phyloP scores from a whole-genome alignment of 1,284 basidiomycete species.

The Cutaneotrichosporon daszewskae region DNA sequence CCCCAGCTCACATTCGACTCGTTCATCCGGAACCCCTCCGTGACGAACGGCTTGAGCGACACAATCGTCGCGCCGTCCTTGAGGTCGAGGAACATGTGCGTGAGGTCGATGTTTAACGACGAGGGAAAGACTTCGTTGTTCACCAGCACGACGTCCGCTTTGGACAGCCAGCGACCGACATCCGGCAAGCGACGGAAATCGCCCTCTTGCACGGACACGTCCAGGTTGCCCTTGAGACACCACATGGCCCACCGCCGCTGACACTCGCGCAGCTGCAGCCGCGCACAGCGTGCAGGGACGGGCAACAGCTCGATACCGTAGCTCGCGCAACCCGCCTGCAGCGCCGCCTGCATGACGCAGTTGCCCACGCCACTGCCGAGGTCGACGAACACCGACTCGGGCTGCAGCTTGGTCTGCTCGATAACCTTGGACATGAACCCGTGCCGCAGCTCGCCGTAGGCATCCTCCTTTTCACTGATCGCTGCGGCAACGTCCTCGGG shows the following conservation, averaged over 20 bases:
- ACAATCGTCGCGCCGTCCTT: slow-evolving; percentile 53
- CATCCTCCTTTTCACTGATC: slow-evolving; percentile 41
- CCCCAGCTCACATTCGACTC: slow-evolving; percentile 44
- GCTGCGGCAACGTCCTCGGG: slow-evolving; percentile 38
- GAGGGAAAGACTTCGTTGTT: slow-evolving; percentile 56
- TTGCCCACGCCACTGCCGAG: slow-evolving; percentile 56
- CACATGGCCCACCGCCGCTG: slow-evolving; percentile 52
- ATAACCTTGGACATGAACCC: slow-evolving; percentile 44
- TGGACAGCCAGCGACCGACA: slow-evolving; percentile 40
- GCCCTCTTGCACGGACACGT: slow-evolving; percentile 49
- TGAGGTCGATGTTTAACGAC: slow-evolving; percentile 52
- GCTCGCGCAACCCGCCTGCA: slow-evolving; percentile 51
- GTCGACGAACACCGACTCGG: slow-evolving; percentile 49
- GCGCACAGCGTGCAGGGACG: slow-evolving; percentile 50
- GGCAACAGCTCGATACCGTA: slow-evolving; percentile 55
- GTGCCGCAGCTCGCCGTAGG: slow-evolving; percentile 46
- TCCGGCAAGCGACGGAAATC: slow-evolving; percentile 50
- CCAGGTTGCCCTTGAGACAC: slow-evolving; percentile 48
- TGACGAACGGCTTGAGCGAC: slow-evolving; percentile 53
- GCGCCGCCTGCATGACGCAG: slow-evolving; percentile 52
- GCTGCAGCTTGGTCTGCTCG: slow-evolving; percentile 37
- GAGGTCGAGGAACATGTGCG: slow-evolving; percentile 54
- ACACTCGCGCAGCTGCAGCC: slow-evolving; percentile 50
- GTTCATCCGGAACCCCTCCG: slow-evolving; percentile 51
- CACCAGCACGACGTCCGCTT: slow-evolving; percentile 54